Conservation (phyloP, 495 filamentous ascomycete species). For the Aspergillus diversus region DNA sequence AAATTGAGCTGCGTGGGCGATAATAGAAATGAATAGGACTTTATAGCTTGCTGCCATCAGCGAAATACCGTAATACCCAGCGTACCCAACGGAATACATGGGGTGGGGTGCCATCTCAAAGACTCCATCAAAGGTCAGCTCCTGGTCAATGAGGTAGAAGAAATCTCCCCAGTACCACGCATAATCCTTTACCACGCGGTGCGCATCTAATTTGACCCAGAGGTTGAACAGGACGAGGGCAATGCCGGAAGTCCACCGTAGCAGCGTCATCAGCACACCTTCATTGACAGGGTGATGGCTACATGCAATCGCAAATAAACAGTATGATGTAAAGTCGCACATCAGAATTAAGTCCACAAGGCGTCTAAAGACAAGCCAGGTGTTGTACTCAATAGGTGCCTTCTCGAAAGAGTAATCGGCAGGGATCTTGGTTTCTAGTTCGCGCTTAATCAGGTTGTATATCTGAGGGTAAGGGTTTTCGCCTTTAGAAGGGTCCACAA, state of each 20-base stretch:
- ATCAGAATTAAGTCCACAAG: slow-evolving; percentile 95
- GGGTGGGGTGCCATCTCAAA: slow-evolving; percentile 99
- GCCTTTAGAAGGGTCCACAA: slow-evolving; percentile 78
- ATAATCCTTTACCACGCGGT: slow-evolving; percentile 98
- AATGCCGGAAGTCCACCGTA: slow-evolving; percentile 82
- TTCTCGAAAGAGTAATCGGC: slow-evolving; percentile 91
- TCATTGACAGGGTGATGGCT: slow-evolving; percentile 73
- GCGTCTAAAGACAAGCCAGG: slow-evolving; percentile 94
- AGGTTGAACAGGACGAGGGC: slow-evolving; percentile 90
- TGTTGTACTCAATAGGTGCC: slow-evolving; percentile 96
- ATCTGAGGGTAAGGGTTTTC: slow-evolving; percentile 79
- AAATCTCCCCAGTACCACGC: slow-evolving; percentile 99
- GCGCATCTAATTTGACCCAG: slow-evolving; percentile 98
- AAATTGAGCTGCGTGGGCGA: slow-evolving; percentile 94
- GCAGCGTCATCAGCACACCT: slow-evolving; percentile 63
- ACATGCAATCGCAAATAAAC: slow-evolving; percentile 91
- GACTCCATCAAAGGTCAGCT: slow-evolving; percentile 96
- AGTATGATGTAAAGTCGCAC: slow-evolving; percentile 98
- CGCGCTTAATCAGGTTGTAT: slow-evolving; percentile 79
- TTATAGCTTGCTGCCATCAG: slow-evolving; percentile 97
- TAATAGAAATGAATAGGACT: slow-evolving; percentile 92
- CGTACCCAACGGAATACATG: slow-evolving; percentile 99
- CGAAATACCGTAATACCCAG: slow-evolving; percentile 98
- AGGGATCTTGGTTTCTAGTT: slow-evolving; percentile 93
- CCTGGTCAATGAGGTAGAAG: slow-evolving; percentile 97